Percentiles rank a stretch among this genome's conserved stretches.
These are phyloP conservation scores for Kazachstania kunashirensis DNA, from an alignment of 805 yeast genomes.

Conservation along the genomic window DNA sequence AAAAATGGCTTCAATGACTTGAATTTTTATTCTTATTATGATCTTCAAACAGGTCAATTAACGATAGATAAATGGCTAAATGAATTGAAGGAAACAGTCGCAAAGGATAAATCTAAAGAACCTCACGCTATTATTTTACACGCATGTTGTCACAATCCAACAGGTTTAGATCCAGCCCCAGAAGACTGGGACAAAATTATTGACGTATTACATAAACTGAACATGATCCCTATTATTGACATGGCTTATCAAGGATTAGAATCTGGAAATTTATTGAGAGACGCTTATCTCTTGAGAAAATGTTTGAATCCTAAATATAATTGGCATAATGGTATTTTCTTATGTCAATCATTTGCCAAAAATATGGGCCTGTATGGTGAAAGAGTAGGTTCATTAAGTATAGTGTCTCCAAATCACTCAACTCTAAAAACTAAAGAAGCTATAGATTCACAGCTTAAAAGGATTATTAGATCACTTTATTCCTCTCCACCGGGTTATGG, in stretches of 20 bases:
- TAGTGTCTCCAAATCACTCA: constrained; percentile 42
- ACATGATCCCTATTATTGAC: constrained; percentile 74
- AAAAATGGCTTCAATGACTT: constrained; percentile 56
- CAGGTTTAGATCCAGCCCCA: constrained; percentile 81
- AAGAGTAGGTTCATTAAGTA: constrained; percentile 72
- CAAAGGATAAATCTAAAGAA: constrained; percentile 39
- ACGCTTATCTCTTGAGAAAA: constrained; percentile 46
- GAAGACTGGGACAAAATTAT: constrained; percentile 76
- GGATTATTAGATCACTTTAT: constrained; percentile 73
- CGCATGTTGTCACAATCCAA: constrained; percentile 96
- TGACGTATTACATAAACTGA: constrained; percentile 46
- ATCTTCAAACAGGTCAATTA: constrained; percentile 47
- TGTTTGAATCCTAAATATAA: constrained; percentile 9
- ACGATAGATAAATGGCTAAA: constrained; percentile 54
- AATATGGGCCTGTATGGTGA: constrained; percentile 95
- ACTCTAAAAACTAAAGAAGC: constrained; percentile 39
- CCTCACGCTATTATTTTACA: constrained; percentile 52
- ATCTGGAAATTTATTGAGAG: constrained; percentile 70
- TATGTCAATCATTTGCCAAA: constrained; percentile 90
- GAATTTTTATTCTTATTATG: constrained; percentile 59
- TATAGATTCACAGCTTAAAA: constrained; percentile 73
- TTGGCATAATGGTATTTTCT: constrained; percentile 42
- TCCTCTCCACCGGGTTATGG: constrained; percentile 96
- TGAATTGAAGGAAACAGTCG: constrained; percentile 36
- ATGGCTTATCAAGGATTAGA: constrained; percentile 96